Base-by-base conservation (phyloP, 1,139 yeast species). In the Ashbya aceris region DNA sequence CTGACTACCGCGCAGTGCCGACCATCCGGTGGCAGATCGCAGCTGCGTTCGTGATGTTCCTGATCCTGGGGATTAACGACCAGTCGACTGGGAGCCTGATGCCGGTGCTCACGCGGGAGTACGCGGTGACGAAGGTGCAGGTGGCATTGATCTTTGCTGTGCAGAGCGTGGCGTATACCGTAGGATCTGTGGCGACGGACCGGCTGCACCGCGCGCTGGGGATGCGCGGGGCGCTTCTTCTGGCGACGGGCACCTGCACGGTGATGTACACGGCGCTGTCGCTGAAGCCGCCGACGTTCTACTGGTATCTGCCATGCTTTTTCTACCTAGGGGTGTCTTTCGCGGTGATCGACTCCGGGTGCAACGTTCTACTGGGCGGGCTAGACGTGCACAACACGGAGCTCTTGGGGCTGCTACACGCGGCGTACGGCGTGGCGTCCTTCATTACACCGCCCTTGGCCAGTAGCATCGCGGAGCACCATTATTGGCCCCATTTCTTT, bases 391-490 rank as follows among this genome's bases (percentile, higher is more conserved):
- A 78, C 33, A 80, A 80, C 36, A 60, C 58, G 56, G 83, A 78
- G 53, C 56, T 79, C 23, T 64, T 81, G 62, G 89, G 89, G 1
- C 58, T 77, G 0, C 57, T 80, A 49, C 91, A 81, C 62, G 83
- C 85, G 0, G 69, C 73, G 47, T 81, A 78, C 55, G 89, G 89
- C 0, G 58, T 78, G 6, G 86, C 87, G 1, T 76, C 84, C 39
- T 73, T 80, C 67, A 63, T 77, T 0, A 71, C 84, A 1, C 87
- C 91, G 0, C 73, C 78, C 4, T 48, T 76, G 23, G 71, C 76
- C n/a, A 69, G 80, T 0, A 54, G 61, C 41, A 55, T 66, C 36
- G 66, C 74, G 34, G 52, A 70, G 26, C 50, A 49, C 44, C 54
- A 54, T 8, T 51, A 53, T 27, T 61, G 65, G 65, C 46, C 59